Conservation (phyloP, 257 asterid genomes). For the Penstemon davidsonii region DNA sequence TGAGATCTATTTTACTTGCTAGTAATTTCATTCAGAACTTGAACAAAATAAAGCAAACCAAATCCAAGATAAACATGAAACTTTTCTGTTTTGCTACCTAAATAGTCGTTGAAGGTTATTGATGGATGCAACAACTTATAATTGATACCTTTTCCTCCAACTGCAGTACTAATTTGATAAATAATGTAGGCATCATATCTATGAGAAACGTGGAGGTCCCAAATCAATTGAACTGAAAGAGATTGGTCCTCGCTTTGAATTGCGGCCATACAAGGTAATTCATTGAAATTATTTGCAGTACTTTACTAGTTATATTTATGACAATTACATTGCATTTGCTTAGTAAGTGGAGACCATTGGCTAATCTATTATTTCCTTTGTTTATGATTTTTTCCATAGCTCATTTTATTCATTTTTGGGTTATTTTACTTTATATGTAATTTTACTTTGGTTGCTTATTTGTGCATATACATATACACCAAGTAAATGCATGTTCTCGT, state of each 20-base stretch:
- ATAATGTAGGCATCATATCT: constrained; percentile 78
- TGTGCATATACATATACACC: not conserved
- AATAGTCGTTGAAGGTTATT: not conserved
- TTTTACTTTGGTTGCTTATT: not conserved
- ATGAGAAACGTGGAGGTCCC: constrained; percentile 84
- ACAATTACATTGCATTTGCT: not conserved
- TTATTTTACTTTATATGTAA: not conserved
- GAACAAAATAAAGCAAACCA: not conserved
- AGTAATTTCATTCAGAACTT: not conserved
- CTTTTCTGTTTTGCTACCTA: not conserved
- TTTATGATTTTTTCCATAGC: not conserved
- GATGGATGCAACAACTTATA: not conserved
- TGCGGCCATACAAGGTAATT: constrained; percentile 80
- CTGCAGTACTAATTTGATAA: constrained; percentile 22
- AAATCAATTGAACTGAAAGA: constrained; percentile 87
- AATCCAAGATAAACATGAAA: not conserved
- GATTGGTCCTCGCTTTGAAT: constrained; percentile 93
- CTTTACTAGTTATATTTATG: constrained; percentile 1
- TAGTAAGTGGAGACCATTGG: too few relatives aligned
- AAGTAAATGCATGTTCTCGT: too few relatives aligned
- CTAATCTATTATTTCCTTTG: too few relatives aligned
- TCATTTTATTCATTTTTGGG: not conserved
- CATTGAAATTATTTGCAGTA: not conserved
- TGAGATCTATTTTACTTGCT: constrained; percentile 8
- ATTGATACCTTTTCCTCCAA: not conserved